These are phyloP conservation scores for Heimioporus sp. DNA, from an alignment of 768 basidiomycete genomes.

Conservation along the genomic window DNA sequence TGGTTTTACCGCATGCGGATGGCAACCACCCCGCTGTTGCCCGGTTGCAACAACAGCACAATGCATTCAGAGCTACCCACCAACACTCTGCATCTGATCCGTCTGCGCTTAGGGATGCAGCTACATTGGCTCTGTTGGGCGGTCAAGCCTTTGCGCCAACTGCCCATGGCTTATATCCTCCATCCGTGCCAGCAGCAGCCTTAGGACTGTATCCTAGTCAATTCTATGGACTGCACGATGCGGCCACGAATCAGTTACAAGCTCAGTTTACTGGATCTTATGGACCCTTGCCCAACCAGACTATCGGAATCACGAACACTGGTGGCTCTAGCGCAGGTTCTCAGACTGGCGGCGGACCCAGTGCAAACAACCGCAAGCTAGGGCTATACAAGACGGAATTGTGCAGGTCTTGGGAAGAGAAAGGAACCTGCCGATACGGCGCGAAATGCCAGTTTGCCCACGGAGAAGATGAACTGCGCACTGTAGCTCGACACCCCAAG, in stretches of 20 bases:
- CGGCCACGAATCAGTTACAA: constrained; percentile 63
- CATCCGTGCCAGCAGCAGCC: constrained; percentile 37
- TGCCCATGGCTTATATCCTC: constrained; percentile 55
- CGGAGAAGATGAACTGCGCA: constrained; percentile 84
- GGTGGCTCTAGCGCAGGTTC: constrained; percentile 27
- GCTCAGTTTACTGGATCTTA: constrained; percentile 55
- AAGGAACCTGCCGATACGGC: constrained; percentile 82
- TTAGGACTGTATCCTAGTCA: constrained; percentile 69
- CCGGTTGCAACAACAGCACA: constrained; percentile 79
- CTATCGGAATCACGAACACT: constrained; percentile 42
- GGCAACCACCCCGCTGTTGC: constrained; percentile 62
- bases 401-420: constrained; percentile 92
- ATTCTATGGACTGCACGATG: constrained; percentile 63
- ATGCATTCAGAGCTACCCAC: constrained; percentile 68
- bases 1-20: constrained; percentile 58
- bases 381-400: constrained; percentile 90
- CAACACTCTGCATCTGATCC: constrained; percentile 86
- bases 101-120: constrained; percentile 69
- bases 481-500: constrained; percentile 87
- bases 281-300: constrained; percentile 44
- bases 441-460: constrained; percentile 93
- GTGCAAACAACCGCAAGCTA: constrained; percentile 88
- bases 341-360: constrained; percentile 59
- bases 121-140: constrained; percentile 61
- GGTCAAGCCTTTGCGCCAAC: constrained; percentile 49